Percentiles rank a stretch among this genome's conserved stretches.
These are phyloP conservation scores for Penicillium arizonense DNA, from an alignment of 495 filamentous ascomycete genomes.

Conservation along the genomic window DNA sequence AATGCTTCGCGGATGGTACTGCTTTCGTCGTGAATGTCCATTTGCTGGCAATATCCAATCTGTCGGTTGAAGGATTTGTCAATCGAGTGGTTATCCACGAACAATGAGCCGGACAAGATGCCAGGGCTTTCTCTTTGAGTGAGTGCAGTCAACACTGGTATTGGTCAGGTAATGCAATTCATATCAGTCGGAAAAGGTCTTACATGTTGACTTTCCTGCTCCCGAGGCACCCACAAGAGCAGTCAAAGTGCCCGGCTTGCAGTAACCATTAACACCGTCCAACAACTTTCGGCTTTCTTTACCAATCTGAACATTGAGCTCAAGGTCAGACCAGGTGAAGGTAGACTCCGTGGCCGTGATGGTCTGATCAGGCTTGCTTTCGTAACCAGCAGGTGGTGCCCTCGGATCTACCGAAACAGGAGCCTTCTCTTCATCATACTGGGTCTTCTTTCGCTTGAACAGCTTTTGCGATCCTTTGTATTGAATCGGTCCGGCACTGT, in stretches of 20 bases:
- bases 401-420: slow-evolving; percentile 23
- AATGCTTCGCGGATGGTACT: slow-evolving; percentile 84
- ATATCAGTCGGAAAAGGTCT: background rate
- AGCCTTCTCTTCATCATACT: slow-evolving; percentile 47
- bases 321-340: slow-evolving; percentile 51
- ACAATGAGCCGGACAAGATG: slow-evolving; percentile 67
- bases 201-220: slow-evolving; percentile 83
- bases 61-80: slow-evolving; percentile 74
- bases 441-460: slow-evolving; percentile 44
- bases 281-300: slow-evolving; percentile 66
- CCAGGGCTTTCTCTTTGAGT: slow-evolving; percentile 75
- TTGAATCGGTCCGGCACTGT: slow-evolving; percentile 61
- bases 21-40: slow-evolving; percentile 81
- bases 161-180: background rate
- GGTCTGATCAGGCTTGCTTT: slow-evolving; percentile 19
- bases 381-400: slow-evolving; percentile 10
- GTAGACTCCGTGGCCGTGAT: slow-evolving; percentile 50
- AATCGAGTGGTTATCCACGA: slow-evolving; percentile 68
- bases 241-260: slow-evolving; percentile 74
- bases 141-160: slow-evolving; percentile 67
- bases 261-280: slow-evolving; percentile 70
- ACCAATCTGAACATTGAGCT: slow-evolving; percentile 63
- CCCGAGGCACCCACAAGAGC: slow-evolving; percentile 84
- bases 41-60: slow-evolving; percentile 82
- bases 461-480: slow-evolving; percentile 46